Evolutionary conservation across 139 green algal genomes (phyloP), one percentile per base, ranked within the genome.

Genomic region (Chlorella sp.): DNA sequence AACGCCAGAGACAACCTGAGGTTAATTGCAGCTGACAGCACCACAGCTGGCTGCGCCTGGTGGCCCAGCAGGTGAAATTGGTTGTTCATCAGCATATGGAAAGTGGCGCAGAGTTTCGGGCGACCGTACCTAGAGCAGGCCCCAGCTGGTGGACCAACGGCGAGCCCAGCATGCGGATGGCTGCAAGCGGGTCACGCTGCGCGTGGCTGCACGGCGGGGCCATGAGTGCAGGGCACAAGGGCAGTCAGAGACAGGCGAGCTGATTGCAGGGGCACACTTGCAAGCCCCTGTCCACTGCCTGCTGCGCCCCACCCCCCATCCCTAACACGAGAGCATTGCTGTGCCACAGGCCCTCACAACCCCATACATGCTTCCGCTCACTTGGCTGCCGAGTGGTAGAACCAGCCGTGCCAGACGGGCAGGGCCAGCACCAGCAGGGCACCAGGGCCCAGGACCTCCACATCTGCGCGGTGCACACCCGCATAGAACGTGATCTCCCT

Each of bases 381-480:
- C 76, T 36, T 70, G 36, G 20, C 51, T 8, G 38, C 28, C 7
- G 34, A 17, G 40, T 28, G 34, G 60, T 74, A 83, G 26, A 83
- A 43, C 40, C 58, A 68, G 40, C 77, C 77, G 41, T 83, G 44
- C 77, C 77, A 83, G 60, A 43, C 77, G 28, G 77, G 77, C 77
- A 83, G 40, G 9, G 77, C 77, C 58, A 83, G 77, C 77, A 74
- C 77, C 58, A 83, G 77, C 60, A 83, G 58, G 6, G 77, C 32
- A 30, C 77, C 77, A 0, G 60, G 30, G 20, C 77, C 60, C 30
- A 58, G 48, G 0, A 36, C 48, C 6, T 36, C 77, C 56, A 73
- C 77, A 3, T 83, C 60, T 5, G 43, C 58, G 0, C 30, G 40
- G 14, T 51, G 24, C 22, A 73, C 40, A 0, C 77, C 77, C 1